These are phyloP conservation scores for Orbilia ellipsospora DNA, from an alignment of 2,329 filamentous ascomycete genomes.

Conservation along the genomic window DNA sequence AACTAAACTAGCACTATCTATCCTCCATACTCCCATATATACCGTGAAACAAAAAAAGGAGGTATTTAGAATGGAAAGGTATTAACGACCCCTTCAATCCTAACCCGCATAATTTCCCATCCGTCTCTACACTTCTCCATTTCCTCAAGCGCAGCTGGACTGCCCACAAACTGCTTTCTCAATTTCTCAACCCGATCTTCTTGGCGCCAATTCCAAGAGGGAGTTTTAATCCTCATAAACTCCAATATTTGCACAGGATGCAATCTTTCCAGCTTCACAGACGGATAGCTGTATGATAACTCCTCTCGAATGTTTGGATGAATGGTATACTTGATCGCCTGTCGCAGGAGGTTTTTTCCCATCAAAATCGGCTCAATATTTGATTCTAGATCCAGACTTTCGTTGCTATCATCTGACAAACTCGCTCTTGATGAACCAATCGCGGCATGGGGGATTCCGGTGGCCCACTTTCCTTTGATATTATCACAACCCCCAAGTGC, in stretches of 20 bases:
- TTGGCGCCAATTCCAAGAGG: constrained; percentile 37
- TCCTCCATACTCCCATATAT: too few relatives aligned
- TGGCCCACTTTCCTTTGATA: neutral
- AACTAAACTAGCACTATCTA: too few relatives aligned
- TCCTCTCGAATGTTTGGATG: constrained; percentile 29
- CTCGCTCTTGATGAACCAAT: neutral
- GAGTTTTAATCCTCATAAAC: constrained; percentile 23
- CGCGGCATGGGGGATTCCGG: neutral
- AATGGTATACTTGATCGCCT: constrained; percentile 9
- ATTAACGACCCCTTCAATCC: constrained; percentile 4
- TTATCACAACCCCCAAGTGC: neutral
- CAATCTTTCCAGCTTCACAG: constrained; percentile 14
- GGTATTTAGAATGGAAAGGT: neutral
- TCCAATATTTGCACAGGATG: constrained; percentile 44
- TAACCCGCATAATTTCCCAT: constrained; percentile 36
- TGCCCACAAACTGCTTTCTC: constrained; percentile 7
- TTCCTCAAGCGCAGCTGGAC: neutral
- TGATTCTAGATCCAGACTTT: neutral
- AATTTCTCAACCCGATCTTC: constrained; percentile 31
- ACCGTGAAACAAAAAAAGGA: too few relatives aligned
- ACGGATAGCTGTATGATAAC: constrained; percentile 29
- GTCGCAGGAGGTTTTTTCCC: constrained; percentile 1
- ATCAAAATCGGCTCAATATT: neutral
- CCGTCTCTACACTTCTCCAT: constrained; percentile 21
- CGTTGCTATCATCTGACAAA: constrained; percentile 5